These are phyloP conservation scores for Echeveria elegans DNA, from an alignment of 164 flowering plant species.

Conservation along the genomic window DNA sequence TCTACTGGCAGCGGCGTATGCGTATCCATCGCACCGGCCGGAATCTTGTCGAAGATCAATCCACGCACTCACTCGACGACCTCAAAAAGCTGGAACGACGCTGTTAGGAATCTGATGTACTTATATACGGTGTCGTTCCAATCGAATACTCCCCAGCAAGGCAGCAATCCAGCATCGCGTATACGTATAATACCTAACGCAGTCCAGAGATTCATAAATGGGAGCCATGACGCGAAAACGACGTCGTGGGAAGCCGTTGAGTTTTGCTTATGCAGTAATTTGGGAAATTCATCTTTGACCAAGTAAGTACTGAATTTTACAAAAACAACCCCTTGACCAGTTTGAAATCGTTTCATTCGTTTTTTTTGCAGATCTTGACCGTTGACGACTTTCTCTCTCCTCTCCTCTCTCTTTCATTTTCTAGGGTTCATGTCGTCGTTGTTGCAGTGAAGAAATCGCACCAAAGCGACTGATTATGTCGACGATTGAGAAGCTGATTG, in stretches of 20 bases:
- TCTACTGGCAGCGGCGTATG: neutral
- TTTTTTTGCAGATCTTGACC: constrained; percentile 3
- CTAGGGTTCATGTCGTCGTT: neutral
- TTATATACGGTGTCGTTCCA: too few species aligned
- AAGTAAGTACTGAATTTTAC: neutral
- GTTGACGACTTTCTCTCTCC: constrained; percentile 6
- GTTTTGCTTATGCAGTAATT: too few species aligned
- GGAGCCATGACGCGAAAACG: too few species aligned
- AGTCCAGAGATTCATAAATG: too few species aligned
- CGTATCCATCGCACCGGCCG: neutral
- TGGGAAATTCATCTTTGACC: neutral
- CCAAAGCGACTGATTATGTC: constrained; percentile 26
- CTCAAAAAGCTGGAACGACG: too few species aligned
- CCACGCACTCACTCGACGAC: too few species aligned
- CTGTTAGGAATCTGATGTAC: too few species aligned
- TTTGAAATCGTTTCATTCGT: neutral
- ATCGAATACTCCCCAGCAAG: too few species aligned
- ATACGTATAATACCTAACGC: too few species aligned
- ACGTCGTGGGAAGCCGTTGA: too few species aligned
- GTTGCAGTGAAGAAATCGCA: neutral
- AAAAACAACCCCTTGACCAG: neutral
- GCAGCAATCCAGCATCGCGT: too few species aligned
- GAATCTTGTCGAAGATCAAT: neutral
- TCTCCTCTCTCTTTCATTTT: neutral
- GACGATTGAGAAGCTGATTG: constrained; percentile 59